phyloP scores from a whole-genome alignment of 331 rosid species.

The Acacia concinna region DNA sequence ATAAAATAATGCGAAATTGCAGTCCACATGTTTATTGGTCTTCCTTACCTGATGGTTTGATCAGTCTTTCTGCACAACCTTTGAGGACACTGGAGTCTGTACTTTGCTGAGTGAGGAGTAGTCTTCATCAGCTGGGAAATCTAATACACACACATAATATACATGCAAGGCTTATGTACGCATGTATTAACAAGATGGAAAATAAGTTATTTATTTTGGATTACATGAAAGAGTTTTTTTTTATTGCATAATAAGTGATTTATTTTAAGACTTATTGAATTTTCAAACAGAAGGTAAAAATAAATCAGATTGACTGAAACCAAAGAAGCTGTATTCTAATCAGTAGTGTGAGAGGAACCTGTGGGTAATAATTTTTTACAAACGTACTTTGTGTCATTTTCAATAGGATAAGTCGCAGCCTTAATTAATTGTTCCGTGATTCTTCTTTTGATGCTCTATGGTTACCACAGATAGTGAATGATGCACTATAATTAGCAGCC shows the following conservation, averaged over 20 bases:
- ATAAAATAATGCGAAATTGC: neutral
- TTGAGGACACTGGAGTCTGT: neutral
- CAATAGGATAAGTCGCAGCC: neutral
- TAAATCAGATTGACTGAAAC: neutral
- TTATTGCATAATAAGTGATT: too few species aligned
- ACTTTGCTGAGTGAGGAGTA: neutral
- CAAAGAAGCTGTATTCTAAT: neutral
- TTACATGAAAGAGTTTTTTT: too few species aligned
- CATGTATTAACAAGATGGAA: neutral
- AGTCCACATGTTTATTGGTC: neutral
- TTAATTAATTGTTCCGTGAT: neutral
- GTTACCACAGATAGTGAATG: neutral
- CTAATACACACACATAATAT: neutral
- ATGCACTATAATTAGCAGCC: neutral
- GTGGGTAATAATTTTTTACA: neutral
- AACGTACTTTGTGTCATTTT: neutral
- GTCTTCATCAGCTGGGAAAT: neutral
- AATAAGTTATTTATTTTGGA: too few species aligned
- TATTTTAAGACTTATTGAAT: too few species aligned
- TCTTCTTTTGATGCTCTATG: neutral
- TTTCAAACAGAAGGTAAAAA: too few species aligned
- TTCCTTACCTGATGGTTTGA: neutral
- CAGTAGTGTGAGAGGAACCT: neutral
- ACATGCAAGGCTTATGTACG: neutral
- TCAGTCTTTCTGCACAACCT: neutral